Base-by-base conservation (phyloP, 2,329 filamentous ascomycete species). In the Moelleriella libera region DNA sequence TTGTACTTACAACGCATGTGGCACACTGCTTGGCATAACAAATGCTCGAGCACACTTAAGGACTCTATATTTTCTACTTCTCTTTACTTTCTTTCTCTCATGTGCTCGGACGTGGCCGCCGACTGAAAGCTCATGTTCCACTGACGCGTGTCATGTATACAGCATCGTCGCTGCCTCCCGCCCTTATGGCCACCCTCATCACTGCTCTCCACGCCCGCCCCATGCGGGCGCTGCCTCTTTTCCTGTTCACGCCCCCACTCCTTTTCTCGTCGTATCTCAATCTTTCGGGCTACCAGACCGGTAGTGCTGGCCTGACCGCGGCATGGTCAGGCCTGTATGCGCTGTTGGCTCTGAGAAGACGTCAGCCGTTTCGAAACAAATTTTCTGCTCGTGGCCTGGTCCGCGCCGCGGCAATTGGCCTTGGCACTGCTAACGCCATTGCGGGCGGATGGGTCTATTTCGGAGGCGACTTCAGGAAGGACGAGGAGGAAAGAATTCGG, bases 241-340 rank as follows among this genome's bases (percentile, higher is more conserved):
- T 75, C 57, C 63, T 72, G 53, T 69, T 72, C 57, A 61, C 66
- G n/a, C 71, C 49, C 8, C 41, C 45, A 5, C 43, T 50, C 30
- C 45, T 52, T 21, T 76, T 79, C 62, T 66, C 70, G 47, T 72
- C 69, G 58, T 80, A 80, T 63, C 69, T 78, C 56, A 78, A 77
- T 59, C 68, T 80, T 6, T 73, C 75, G 21, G 76, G 76, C 49
- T 78, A 74, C 63, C 70, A 69, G 51, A 75, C 72, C 4, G 75
- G 76, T 57, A 69, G 68, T 48, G 76, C 75, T 2, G 76, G 74
- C 45, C 62, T 79, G 48, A 68, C 72, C 0, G 72, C 72, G 46
- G 74, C 76, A 12, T 74, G 73, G 63, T 76, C 72, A 43, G 76
- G 75, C 31, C 65, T 78, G 12, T 80, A 80, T 58, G 69, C 71